Base-by-base conservation (phyloP, 1,139 yeast genomes). In the Citeromyces siamensis region DNA sequence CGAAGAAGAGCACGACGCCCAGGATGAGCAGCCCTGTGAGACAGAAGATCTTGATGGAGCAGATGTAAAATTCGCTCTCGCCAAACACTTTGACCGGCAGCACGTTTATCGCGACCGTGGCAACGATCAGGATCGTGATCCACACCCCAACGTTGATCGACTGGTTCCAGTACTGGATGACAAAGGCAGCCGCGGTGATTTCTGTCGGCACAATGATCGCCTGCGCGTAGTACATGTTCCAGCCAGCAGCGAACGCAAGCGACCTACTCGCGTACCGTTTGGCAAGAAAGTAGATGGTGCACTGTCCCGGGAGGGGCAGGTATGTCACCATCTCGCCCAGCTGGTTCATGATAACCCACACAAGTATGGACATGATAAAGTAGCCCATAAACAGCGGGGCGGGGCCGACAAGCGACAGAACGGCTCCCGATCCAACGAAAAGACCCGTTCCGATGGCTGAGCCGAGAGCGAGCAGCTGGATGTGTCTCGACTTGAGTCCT, bases 371-470 rank as follows among this genome's bases (percentile, higher is more conserved):
- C 29, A 53, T 38, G 13, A 53, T 44, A 19, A 55, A 45, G 49
- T 72, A 77, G 6, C 77, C 79, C 37, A 73, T 64, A 17, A 79
- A 50, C 39, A 77, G 61, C 36, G 77, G 79, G 3, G 75, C 83
- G 3, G 86, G 84, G 8, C 88, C 86, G 34, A 80, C 79, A 22
- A 59, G 57, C 26, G 58, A 50, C 35, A 78, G 55, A 19, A 75
- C 68, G 35, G 64, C 56, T 35, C 86, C 86, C 32, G 76, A 62
- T 40, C 86, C 85, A 41, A 80, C 73, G 45, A 78, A 75, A 34
- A 76, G 62, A 49, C 79, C 80, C 2, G 79, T 76, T 59, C 95
- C 95, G 40, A 84, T 79, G 45, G 88, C 80, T 16, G 93, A 83
- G 14, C 93, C 94, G 36, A 84, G 66, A 29, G 94, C 83, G 44